Conservation (phyloP, 1,139 yeast species). For the Ogataea hybrid region DNA sequence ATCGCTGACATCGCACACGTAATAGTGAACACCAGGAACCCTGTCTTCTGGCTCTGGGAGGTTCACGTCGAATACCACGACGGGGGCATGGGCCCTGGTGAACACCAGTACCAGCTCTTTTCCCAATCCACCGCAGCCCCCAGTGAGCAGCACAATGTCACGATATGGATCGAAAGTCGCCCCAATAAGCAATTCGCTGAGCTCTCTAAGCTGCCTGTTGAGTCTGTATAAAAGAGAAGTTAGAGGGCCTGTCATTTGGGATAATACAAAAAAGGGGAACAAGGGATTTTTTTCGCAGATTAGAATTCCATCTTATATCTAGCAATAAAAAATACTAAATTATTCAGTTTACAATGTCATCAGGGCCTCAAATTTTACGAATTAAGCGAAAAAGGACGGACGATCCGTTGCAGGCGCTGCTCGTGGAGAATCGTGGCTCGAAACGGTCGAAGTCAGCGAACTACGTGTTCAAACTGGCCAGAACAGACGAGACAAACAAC, state of each 20-base stretch:
- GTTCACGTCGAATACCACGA: conserved; percentile 63
- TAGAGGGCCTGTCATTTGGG: conserved; percentile 29
- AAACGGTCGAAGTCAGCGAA: conserved; percentile 43
- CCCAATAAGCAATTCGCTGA: conserved; percentile 45
- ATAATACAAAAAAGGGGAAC: conserved; percentile 6
- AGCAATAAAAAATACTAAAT: background rate
- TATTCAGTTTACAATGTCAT: conserved; percentile 6
- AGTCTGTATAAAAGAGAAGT: conserved; percentile 22
- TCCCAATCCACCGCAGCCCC: conserved; percentile 81
- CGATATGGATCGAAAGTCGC: conserved; percentile 46
- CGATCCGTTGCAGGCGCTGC: conserved; percentile 81
- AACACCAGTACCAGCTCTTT: conserved; percentile 52
- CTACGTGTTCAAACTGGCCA: conserved; percentile 56
- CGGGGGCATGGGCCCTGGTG: conserved; percentile 40
- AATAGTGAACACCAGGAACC: conserved; percentile 49
- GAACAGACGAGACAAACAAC: conserved; percentile 51
- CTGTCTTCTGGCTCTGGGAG: conserved; percentile 39
- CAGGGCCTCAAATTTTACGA: conserved; percentile 60
- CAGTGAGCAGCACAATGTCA: conserved; percentile 75
- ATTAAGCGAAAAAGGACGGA: conserved; percentile 84
- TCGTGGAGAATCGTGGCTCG: conserved; percentile 29
- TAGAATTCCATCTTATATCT: background rate
- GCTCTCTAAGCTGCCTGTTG: conserved; percentile 35
- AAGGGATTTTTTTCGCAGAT: conserved; percentile 2
- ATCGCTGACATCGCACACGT: conserved; percentile 67